Evolutionary conservation across 345 rosid species (phyloP).

Genomic region (Rhodamnia argentea): DNA sequence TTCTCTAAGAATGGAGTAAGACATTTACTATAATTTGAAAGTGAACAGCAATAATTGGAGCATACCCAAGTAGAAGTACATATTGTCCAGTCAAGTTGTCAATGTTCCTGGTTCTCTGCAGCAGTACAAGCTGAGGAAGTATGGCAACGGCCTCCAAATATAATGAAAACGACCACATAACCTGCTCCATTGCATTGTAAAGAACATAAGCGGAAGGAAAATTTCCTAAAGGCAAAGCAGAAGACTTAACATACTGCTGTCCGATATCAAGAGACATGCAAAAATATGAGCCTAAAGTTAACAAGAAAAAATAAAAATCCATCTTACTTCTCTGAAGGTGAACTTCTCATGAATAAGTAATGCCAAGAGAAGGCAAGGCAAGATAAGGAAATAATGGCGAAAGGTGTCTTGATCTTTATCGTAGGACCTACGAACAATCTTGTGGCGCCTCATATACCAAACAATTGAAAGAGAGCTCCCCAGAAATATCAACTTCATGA

Average conservation of each 20-base stretch:
- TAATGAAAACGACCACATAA: conserved; percentile 69
- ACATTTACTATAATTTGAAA: neutral
- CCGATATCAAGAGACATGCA: neutral
- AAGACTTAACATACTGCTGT: neutral
- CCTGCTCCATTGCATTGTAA: conserved; percentile 19
- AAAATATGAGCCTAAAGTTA: neutral
- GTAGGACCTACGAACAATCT: conserved; percentile 61
- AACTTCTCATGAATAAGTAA: conserved; percentile 58
- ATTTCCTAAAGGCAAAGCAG: neutral
- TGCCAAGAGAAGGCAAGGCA: conserved; percentile 67
- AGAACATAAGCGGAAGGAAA: neutral
- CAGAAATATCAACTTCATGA: conserved; percentile 72
- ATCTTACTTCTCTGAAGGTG: conserved; percentile 54
- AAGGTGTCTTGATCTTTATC: conserved; percentile 72
- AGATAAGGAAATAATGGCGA: conserved; percentile 44
- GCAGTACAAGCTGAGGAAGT: conserved; percentile 73
- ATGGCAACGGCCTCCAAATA: conserved; percentile 81
- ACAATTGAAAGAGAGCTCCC: conserved; percentile 76
- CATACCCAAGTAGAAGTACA: conserved; percentile 73
- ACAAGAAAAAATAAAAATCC: neutral
- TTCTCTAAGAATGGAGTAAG: neutral
- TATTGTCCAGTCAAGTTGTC: conserved; percentile 78
- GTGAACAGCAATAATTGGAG: neutral
- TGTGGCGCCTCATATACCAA: conserved; percentile 76
- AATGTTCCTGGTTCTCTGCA: conserved; percentile 72